Evolutionary conservation across 768 basidiomycete genomes (phyloP).

Genomic region (Porphyrellus cyaneotinctus): DNA sequence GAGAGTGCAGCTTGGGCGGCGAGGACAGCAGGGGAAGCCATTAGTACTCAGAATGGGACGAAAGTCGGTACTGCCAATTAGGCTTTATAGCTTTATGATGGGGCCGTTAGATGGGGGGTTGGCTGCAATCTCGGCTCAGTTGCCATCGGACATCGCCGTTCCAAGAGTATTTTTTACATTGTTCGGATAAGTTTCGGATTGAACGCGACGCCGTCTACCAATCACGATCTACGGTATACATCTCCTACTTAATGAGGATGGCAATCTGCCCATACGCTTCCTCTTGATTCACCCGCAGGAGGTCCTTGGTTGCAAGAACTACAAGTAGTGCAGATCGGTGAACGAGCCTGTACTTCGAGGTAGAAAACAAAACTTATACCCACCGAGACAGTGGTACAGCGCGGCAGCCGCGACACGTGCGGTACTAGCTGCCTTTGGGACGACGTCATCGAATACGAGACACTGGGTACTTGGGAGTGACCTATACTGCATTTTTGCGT

Average conservation of each 20-base stretch:
- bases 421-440: constrained; percentile 62
- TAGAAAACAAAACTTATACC: constrained; percentile 12
- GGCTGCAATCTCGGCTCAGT: too few relatives aligned
- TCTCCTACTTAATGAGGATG: constrained; percentile 36
- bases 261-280: constrained; percentile 55
- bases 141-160: too few relatives aligned
- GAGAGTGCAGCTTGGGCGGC: constrained; percentile 65
- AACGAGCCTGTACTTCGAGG: neutral
- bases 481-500: constrained; percentile 70
- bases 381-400: constrained; percentile 84
- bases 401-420: constrained; percentile 76
- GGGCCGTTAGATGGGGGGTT: too few relatives aligned
- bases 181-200: constrained; percentile 4
- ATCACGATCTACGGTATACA: neutral
- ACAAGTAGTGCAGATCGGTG: neutral
- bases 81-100: constrained; percentile 8
- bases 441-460: constrained; percentile 63
- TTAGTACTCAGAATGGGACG: constrained; percentile 23
- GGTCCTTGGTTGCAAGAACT: constrained; percentile 78
- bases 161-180: neutral
- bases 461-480: constrained; percentile 47
- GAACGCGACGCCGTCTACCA: neutral
- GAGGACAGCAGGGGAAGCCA: constrained; percentile 58
- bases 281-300: constrained; percentile 57
- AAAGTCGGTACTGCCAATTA: neutral